A percentile compares a stretch with the other conserved stretches of the same genome.
phyloP scores from a whole-genome alignment of 768 basidiomycete genomes.

The Pleurotus tuber-regium region DNA sequence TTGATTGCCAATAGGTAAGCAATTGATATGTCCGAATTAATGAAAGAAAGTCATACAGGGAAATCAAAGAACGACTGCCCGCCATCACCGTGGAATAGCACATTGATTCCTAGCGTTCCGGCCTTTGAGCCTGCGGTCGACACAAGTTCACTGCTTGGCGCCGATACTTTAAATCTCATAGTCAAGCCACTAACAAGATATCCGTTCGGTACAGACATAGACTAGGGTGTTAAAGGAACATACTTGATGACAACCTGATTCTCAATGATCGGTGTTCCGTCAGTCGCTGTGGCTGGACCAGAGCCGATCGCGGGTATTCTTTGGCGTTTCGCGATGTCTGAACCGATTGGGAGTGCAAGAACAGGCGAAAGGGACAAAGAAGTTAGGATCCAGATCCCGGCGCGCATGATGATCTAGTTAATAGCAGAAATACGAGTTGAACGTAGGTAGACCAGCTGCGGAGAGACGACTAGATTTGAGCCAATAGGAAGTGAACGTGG shows the following conservation, averaged over 20 bases:
- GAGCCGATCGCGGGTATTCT: constrained; percentile 12
- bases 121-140: constrained; percentile 11
- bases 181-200: constrained; percentile 18
- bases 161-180: constrained; percentile 27
- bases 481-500: neutral
- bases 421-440: no score
- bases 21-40: neutral
- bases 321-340: constrained; percentile 3
- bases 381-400: no score
- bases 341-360: neutral
- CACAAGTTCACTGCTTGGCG: constrained; percentile 21
- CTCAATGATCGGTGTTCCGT: constrained; percentile 26
- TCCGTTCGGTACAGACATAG: neutral
- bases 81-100: constrained; percentile 23
- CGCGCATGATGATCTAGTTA: no score
- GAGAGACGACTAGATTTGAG: neutral
- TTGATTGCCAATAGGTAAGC: no score
- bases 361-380: neutral
- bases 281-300: constrained; percentile 18
- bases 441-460: no score
- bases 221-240: neutral
- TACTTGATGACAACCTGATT: constrained; percentile 25
- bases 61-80: constrained; percentile 23
- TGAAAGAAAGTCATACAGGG: constrained; percentile 13
- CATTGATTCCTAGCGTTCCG: constrained; percentile 23